A percentile compares a stretch with the other conserved stretches of the same genome.
Evolutionary conservation across 495 filamentous ascomycete genomes (phyloP).

Genomic region (Talaromyces thailandensis): DNA sequence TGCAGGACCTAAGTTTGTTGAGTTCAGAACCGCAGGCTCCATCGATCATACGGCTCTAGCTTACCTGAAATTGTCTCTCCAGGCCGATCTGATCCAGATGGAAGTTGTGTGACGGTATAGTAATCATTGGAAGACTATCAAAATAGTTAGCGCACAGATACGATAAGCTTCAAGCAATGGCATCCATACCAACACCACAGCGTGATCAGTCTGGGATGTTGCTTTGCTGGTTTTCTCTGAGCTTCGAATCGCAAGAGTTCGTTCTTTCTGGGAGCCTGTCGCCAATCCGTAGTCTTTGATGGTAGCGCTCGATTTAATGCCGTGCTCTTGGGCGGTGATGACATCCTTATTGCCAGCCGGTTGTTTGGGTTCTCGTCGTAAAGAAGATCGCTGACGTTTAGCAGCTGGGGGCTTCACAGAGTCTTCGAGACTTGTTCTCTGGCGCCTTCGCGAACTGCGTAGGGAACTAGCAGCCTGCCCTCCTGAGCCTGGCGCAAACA

Average conservation of each 20-base stretch:
- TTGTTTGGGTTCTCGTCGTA: conserved; percentile 46
- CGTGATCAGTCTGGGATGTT: conserved; percentile 44
- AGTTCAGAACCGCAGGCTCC: background rate
- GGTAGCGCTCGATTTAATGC: conserved; percentile 20
- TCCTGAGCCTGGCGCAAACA: conserved; percentile 54
- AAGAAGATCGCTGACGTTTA: conserved; percentile 60
- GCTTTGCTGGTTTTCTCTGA: conserved; percentile 42
- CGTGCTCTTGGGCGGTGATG: conserved; percentile 12
- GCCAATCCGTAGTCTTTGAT: conserved; percentile 28
- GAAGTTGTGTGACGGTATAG: conserved; percentile 78
- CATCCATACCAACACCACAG: conserved; percentile 51
- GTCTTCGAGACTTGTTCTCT: conserved; percentile 57
- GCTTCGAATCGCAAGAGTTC: conserved; percentile 52
- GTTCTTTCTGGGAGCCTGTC: conserved; percentile 20
- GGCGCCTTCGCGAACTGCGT: conserved; percentile 57
- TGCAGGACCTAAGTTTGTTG: conserved; percentile 19
- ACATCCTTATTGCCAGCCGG: conserved; percentile 26
- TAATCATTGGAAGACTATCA: conserved; percentile 74
- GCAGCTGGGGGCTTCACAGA: conserved; percentile 55
- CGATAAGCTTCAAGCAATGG: background rate
- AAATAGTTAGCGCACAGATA: conserved; percentile 4
- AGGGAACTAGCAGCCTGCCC: conserved; percentile 35
- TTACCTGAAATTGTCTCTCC: conserved; percentile 52
- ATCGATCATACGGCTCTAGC: conserved; percentile 9
- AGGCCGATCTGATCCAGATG: conserved; percentile 67